phyloP scores from a whole-genome alignment of 1,284 basidiomycete species.

The Sanghuangporus baumii region DNA sequence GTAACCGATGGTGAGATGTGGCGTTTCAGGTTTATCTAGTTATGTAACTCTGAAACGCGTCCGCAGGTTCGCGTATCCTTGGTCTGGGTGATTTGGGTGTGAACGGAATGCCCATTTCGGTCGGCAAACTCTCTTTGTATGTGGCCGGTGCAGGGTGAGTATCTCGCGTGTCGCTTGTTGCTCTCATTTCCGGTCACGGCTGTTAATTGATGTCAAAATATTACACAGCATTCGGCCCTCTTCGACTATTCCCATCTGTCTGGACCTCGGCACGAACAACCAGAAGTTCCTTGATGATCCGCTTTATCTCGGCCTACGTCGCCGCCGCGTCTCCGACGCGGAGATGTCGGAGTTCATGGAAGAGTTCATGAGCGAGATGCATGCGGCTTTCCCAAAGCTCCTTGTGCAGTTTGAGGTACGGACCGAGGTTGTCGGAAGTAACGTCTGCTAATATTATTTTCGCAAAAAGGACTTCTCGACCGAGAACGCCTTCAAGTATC shows the following conservation, averaged over 20 bases:
- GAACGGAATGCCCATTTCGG: slow-evolving; percentile 89
- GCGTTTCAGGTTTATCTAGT: not conserved
- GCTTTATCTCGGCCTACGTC: slow-evolving; percentile 82
- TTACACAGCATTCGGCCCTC: slow-evolving; percentile 69
- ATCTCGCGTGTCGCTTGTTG: not conserved
- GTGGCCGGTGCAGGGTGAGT: slow-evolving; percentile 79
- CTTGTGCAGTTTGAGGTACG: slow-evolving; percentile 84
- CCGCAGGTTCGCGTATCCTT: slow-evolving; percentile 76
- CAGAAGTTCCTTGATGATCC: slow-evolving; percentile 80
- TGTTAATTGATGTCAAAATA: not conserved
- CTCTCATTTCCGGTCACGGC: not conserved
- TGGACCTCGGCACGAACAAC: slow-evolving; percentile 88
- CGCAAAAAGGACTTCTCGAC: slow-evolving; percentile 70
- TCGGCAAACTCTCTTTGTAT: slow-evolving; percentile 91
- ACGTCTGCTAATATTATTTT: not conserved
- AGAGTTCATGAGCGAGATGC: slow-evolving; percentile 86
- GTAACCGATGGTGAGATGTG: slow-evolving; percentile 70
- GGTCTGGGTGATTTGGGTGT: slow-evolving; percentile 88
- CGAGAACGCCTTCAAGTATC: slow-evolving; percentile 81
- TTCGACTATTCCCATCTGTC: slow-evolving; percentile 81
- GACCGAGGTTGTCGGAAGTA: slow-evolving; percentile 18
- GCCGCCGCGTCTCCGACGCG: slow-evolving; percentile 58
- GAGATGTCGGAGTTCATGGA: slow-evolving; percentile 85
- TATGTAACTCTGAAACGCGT: not conserved
- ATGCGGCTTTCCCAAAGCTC: slow-evolving; percentile 70